Base-by-base conservation (phyloP, 2,329 filamentous ascomycete genomes). In the Whalleya microplaca region DNA sequence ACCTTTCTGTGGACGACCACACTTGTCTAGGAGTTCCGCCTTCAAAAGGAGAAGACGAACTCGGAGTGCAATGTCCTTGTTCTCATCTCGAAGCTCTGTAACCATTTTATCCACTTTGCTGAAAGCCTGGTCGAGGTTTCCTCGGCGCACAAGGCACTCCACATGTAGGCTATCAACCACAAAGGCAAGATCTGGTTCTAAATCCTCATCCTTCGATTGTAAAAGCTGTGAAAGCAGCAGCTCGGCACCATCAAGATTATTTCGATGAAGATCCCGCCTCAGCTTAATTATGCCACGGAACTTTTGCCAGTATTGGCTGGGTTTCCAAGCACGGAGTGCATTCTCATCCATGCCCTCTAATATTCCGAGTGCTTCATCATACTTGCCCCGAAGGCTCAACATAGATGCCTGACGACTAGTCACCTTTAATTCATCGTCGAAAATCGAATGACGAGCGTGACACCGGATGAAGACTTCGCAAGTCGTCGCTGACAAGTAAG, bases 371-470 rank as follows among this genome's bases (percentile, higher is more conserved):
- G 89, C 91, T 48, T 89, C 82, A 20, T 87, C 83, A 67, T 92
- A 96, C 29, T 80, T 81, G 1, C 94, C 93, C 45, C 78, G 81
- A 54, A 87, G 83, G 8, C 84, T 82, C 5, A 89, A 77, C 74
- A 87, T 78, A 57, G 88, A 84, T 2, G 91, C 88, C 53, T 87
- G 81, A 3, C 89, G 85, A 64, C 90, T 91, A 0, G 81, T 86
- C 32, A 91, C 84, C 64, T 89, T 91, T 29, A 97, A 80, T 48
- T 86, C 82, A 64, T 98, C 94, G 61, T 96, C 92, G 43, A 93
- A 84, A 2, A 80, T 72, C 0, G 80, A 73, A 58, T 79, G 71
- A 6, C 77, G 75, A 3, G 80, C 77, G 68, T 96, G 89, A 61
- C 90, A 92, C 51, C 86, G 82, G 16, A 92, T 79, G 55, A 96